Evolutionary conservation across 257 asterid genomes (phyloP).

Genomic region (Verbascum thapsus): DNA sequence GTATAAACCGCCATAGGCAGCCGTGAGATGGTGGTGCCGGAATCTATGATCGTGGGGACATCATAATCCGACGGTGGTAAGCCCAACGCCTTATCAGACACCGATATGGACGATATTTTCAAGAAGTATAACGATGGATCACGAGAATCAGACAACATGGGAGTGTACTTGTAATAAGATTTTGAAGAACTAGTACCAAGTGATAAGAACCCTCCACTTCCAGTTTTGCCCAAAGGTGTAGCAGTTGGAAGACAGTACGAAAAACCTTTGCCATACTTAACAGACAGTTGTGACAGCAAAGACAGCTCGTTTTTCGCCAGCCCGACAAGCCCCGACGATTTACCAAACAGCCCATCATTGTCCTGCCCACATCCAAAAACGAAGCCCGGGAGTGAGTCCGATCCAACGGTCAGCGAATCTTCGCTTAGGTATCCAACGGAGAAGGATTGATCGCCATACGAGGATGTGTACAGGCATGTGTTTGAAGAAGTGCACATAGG

Average conservation of each 20-base stretch:
- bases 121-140: constrained; percentile 49
- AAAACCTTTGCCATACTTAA: constrained; percentile 43
- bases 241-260: constrained; percentile 59
- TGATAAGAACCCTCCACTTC: constrained; percentile 53
- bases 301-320: constrained; percentile 52
- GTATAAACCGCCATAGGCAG: constrained; percentile 40
- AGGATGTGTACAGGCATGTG: constrained; percentile 43
- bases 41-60: constrained; percentile 56
- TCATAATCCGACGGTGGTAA: constrained; percentile 37
- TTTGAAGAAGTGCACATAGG: constrained; percentile 44
- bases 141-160: constrained; percentile 45
- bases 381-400: constrained; percentile 38
- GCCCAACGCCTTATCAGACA: constrained; percentile 35
- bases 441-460: constrained; percentile 50
- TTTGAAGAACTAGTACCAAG: constrained; percentile 37
- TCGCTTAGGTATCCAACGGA: constrained; percentile 51
- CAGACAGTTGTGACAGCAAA: constrained; percentile 49
- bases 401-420: constrained; percentile 43
- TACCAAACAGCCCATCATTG: constrained; percentile 56
- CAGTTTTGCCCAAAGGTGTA: constrained; percentile 35
- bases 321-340: constrained; percentile 53
- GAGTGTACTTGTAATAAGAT: constrained; percentile 45
- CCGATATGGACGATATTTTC: constrained; percentile 35
- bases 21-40: constrained; percentile 55
- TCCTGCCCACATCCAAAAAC: constrained; percentile 60